phyloP scores from a whole-genome alignment of 2,329 filamentous ascomycete genomes.

The Hymenoscyphus salicellus region DNA sequence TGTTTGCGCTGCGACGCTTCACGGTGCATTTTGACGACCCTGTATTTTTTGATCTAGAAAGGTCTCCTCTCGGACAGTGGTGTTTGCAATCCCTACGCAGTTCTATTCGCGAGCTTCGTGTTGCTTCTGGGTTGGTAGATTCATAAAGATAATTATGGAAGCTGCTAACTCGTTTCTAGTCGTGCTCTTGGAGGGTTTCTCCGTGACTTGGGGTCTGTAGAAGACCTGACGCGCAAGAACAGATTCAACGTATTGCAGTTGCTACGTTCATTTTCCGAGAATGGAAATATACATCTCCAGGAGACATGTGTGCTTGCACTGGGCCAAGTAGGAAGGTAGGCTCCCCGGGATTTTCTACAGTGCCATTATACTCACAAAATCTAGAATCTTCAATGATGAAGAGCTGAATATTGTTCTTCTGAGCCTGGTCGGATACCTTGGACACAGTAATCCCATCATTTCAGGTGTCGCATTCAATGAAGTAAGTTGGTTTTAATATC shows the following conservation, averaged over 20 bases:
- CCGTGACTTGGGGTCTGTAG: conserved; percentile 44
- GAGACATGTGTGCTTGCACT: conserved; percentile 85
- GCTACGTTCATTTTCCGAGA: conserved; percentile 69
- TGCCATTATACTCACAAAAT: conserved; percentile 12
- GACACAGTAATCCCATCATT: conserved; percentile 75
- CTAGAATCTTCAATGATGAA: conserved; percentile 68
- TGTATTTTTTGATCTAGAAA: conserved; percentile 63
- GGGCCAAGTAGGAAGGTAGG: conserved; percentile 73
- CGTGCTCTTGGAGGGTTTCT: conserved; percentile 67
- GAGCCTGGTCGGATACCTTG: conserved; percentile 81
- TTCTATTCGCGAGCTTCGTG: conserved; percentile 78
- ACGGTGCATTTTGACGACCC: conserved; percentile 62
- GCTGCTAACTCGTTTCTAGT: conserved; percentile 40
- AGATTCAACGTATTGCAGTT: conserved; percentile 67
- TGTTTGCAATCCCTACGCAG: conserved; percentile 79
- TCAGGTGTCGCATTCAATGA: conserved; percentile 82
- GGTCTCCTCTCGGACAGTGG: conserved; percentile 70
- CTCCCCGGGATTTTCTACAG: background rate
- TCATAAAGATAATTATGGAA: background rate
- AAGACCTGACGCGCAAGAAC: conserved; percentile 55
- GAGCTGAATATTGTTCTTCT: conserved; percentile 84
- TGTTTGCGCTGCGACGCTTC: conserved; percentile 68
- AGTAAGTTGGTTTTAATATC: conserved; percentile 42
- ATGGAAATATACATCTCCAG: conserved; percentile 63
- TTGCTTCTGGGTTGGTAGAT: conserved; percentile 64